A percentile compares a stretch with the other conserved stretches of the same genome.
phyloP scores from a whole-genome alignment of 768 basidiomycete genomes.

The Serendipita sp. region DNA sequence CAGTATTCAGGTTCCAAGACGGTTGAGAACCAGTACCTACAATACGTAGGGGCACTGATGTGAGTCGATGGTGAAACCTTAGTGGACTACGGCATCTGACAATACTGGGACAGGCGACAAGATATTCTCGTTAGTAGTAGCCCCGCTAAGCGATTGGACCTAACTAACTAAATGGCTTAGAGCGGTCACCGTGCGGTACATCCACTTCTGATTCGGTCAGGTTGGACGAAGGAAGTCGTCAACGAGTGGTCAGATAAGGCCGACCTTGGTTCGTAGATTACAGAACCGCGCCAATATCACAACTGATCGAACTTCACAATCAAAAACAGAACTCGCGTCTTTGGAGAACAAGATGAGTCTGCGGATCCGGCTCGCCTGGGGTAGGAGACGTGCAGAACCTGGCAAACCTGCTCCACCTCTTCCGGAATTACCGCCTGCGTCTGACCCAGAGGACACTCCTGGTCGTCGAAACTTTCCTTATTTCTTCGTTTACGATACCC shows the following conservation, averaged over 20 bases:
- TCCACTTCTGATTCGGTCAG: neutral
- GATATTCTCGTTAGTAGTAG: neutral
- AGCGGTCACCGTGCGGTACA: neutral
- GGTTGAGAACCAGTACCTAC: neutral
- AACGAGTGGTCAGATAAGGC: constrained; percentile 1
- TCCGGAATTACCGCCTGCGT: neutral
- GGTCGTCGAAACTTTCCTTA: neutral
- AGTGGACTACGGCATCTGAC: too few relatives aligned
- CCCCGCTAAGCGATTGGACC: too few relatives aligned
- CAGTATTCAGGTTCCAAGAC: neutral
- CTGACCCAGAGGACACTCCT: neutral
- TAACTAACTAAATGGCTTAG: neutral
- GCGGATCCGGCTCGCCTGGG: too few relatives aligned
- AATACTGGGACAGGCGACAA: neutral
- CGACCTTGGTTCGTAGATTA: neutral
- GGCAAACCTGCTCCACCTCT: neutral
- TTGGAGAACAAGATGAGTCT: too few relatives aligned
- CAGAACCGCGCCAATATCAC: too few relatives aligned
- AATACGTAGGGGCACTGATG: neutral
- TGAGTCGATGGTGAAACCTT: too few relatives aligned
- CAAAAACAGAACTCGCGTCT: too few relatives aligned
- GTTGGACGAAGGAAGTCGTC: neutral
- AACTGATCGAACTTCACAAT: too few relatives aligned
- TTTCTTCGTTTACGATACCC: neutral
- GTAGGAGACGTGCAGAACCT: neutral